Percentiles rank a stretch among this genome's conserved stretches.
phyloP scores from a whole-genome alignment of 495 filamentous ascomycete genomes.

The Sabuloglossum arenarium region DNA sequence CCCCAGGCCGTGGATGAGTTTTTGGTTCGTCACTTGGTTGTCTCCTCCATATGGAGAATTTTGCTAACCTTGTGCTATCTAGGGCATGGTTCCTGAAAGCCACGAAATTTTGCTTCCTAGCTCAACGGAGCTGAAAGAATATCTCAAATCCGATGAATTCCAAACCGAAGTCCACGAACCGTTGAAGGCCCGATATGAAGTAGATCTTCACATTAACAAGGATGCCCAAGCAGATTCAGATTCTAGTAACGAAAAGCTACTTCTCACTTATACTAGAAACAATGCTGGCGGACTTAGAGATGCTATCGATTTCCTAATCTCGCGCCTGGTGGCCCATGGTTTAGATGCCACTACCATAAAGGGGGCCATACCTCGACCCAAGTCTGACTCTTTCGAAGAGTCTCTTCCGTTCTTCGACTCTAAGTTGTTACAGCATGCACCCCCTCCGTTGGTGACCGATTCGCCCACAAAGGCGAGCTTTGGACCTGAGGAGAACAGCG shows the following conservation, averaged over 20 bases:
- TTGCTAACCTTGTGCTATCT: neutral
- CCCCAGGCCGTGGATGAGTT: slow-evolving; percentile 90
- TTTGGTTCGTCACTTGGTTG: slow-evolving; percentile 32
- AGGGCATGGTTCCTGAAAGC: slow-evolving; percentile 91
- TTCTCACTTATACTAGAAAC: slow-evolving; percentile 78
- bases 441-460: slow-evolving; percentile 55
- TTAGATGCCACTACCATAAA: slow-evolving; percentile 72
- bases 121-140: slow-evolving; percentile 48
- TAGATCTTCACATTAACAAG: slow-evolving; percentile 46
- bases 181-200: slow-evolving; percentile 76
- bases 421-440: slow-evolving; percentile 81
- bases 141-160: slow-evolving; percentile 61
- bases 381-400: slow-evolving; percentile 97
- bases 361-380: slow-evolving; percentile 82
- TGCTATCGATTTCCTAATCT: slow-evolving; percentile 83
- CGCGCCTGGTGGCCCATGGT: slow-evolving; percentile 60
- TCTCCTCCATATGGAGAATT: neutral
- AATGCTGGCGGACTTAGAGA: slow-evolving; percentile 90
- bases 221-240: slow-evolving; percentile 16
- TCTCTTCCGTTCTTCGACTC: slow-evolving; percentile 91
- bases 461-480: slow-evolving; percentile 68
- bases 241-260: slow-evolving; percentile 25
- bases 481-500: slow-evolving; percentile 49
- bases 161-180: slow-evolving; percentile 56
- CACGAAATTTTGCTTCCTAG: slow-evolving; percentile 75